A percentile compares a stretch with the other conserved stretches of the same genome.
Conservation (phyloP, 495 filamentous ascomycete species). For the Aspergillus avenaceus region DNA sequence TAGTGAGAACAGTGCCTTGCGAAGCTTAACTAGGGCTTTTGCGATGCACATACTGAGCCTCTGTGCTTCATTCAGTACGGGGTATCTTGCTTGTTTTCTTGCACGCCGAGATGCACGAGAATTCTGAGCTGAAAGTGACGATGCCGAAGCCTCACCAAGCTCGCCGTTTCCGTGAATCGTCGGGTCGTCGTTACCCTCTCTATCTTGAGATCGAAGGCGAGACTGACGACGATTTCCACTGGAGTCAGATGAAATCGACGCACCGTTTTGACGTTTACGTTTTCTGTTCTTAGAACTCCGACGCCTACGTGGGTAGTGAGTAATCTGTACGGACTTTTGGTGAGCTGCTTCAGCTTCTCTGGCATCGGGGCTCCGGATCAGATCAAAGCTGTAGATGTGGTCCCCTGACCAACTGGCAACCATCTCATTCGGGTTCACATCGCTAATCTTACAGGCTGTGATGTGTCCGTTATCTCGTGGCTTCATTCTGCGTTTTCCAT, state of each 20-base stretch:
- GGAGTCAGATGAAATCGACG: constrained; percentile 42
- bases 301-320: constrained; percentile 19
- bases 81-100: constrained; percentile 38
- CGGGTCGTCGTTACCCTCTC: constrained; percentile 30
- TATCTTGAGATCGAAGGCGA: constrained; percentile 30
- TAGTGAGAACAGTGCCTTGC: constrained; percentile 53
- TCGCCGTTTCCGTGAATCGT: constrained; percentile 59
- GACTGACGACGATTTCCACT: constrained; percentile 40
- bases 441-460: constrained; percentile 75
- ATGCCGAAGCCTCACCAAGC: constrained; percentile 50
- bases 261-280: constrained; percentile 51
- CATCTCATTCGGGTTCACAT: constrained; percentile 70
- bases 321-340: constrained; percentile 12
- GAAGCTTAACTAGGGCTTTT: constrained; percentile 52
- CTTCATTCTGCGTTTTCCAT: constrained; percentile 51
- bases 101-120: constrained; percentile 22
- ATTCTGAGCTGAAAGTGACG: constrained; percentile 25
- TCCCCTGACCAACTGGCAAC: constrained; percentile 75
- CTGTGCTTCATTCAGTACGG: constrained; percentile 47
- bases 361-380: constrained; percentile 59
- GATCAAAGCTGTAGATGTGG: constrained; percentile 70
- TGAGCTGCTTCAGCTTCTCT: constrained; percentile 25
- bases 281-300: constrained; percentile 45
- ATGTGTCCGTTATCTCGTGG: constrained; percentile 60
- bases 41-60: constrained; percentile 51